Evolutionary conservation across 768 basidiomycete genomes (phyloP).

Genomic region (Tulasnella sp.): DNA sequence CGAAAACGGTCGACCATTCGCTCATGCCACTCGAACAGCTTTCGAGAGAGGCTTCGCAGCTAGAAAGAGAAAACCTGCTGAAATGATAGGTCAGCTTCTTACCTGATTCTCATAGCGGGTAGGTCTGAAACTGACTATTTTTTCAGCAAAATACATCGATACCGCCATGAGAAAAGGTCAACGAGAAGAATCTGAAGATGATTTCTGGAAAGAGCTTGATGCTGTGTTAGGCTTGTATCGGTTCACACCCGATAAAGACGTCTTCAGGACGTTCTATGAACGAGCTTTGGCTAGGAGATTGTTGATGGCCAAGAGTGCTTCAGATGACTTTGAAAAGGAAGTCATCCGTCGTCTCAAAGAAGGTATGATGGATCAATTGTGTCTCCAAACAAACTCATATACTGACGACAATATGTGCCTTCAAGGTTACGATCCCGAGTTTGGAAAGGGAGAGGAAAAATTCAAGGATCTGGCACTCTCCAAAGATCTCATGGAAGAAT

Average conservation of each 20-base stretch:
- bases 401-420: neutral
- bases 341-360: constrained; percentile 81
- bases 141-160: constrained; percentile 70
- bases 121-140: neutral
- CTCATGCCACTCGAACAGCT: constrained; percentile 55
- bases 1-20: constrained; percentile 33
- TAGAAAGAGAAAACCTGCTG: constrained; percentile 65
- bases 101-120: neutral
- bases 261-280: constrained; percentile 87
- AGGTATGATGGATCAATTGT: constrained; percentile 30
- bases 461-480: constrained; percentile 81
- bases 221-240: constrained; percentile 61
- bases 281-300: constrained; percentile 77
- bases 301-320: constrained; percentile 71
- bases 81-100: constrained; percentile 44
- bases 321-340: constrained; percentile 71
- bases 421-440: constrained; percentile 90
- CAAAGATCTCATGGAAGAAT: constrained; percentile 55
- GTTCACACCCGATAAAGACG: constrained; percentile 86
- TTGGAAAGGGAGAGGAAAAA: constrained; percentile 89
- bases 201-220: constrained; percentile 52
- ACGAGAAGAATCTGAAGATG: constrained; percentile 45
- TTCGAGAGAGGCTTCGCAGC: constrained; percentile 64
- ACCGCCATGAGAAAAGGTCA: constrained; percentile 78
- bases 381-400: neutral